Evolutionary conservation across 1,139 yeast species (phyloP).

Genomic region (Trichomonascaceae sp.): DNA sequence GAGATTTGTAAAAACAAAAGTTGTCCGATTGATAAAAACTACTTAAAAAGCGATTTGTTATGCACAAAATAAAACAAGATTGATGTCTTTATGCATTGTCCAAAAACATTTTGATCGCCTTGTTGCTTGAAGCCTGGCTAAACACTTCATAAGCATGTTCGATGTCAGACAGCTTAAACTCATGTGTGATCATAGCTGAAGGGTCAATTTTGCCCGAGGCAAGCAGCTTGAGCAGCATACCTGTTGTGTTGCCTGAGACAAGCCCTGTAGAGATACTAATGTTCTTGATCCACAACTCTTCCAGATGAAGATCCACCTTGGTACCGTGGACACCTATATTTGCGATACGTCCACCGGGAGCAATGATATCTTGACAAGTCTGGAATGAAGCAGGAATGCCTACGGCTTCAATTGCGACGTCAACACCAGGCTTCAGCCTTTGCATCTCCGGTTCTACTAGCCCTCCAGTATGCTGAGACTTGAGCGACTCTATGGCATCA

Average conservation of each 20-base stretch:
- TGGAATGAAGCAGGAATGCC: slow-evolving; percentile 44
- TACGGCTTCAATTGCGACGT: slow-evolving; percentile 46
- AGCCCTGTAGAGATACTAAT: slow-evolving; percentile 41
- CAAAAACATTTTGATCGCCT: slow-evolving; percentile 38
- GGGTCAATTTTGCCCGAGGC: slow-evolving; percentile 34
- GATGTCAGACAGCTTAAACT: slow-evolving; percentile 52
- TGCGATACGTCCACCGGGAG: slow-evolving; percentile 45
- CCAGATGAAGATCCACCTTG: slow-evolving; percentile 38
- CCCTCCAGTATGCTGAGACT: slow-evolving; percentile 20
- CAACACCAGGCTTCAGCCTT: slow-evolving; percentile 37
- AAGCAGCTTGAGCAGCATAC: slow-evolving; percentile 33
- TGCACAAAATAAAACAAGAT: not conserved
- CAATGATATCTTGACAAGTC: slow-evolving; percentile 40
- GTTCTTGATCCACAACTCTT: slow-evolving; percentile 43
- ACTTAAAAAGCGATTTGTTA: not conserved
- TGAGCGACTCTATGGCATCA: slow-evolving; percentile 27
- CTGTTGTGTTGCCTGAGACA: slow-evolving; percentile 40
- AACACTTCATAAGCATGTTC: slow-evolving; percentile 57
- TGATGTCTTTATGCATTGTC: slow-evolving; percentile 2
- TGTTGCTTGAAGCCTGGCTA: slow-evolving; percentile 38
- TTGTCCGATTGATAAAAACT: not conserved
- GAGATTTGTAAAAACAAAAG: slow-evolving; percentile 13
- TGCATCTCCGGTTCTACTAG: slow-evolving; percentile 15
- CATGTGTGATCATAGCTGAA: slow-evolving; percentile 53
- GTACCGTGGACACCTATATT: slow-evolving; percentile 45